Percentiles rank a stretch among this genome's conserved stretches.
Evolutionary conservation across 192 early-diverging fungal genomes (phyloP).

Genomic region (Glomus cerebriforme): DNA sequence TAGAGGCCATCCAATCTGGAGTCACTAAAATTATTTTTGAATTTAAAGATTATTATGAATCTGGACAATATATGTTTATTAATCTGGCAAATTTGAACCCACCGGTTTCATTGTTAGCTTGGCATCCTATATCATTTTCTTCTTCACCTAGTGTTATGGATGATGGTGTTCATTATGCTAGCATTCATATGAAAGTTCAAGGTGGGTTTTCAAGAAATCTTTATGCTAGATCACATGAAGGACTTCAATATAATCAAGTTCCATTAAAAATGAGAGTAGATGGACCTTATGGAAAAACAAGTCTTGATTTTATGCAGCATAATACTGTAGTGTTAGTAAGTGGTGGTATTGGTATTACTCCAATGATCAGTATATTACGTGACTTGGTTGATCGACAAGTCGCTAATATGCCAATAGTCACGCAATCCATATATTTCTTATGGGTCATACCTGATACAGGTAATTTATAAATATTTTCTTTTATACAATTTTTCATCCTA

Average conservation of each 20-base stretch:
- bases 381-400: conserved; percentile 42
- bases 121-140: conserved; percentile 30
- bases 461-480: conserved; percentile 27
- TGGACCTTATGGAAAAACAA: conserved; percentile 46
- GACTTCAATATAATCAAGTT: not conserved
- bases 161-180: conserved; percentile 1
- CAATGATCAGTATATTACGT: conserved; percentile 40
- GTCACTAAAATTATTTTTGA: conserved; percentile 33
- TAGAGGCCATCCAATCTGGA: not conserved
- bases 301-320: conserved; percentile 40
- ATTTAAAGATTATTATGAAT: conserved; percentile 29
- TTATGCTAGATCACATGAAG: conserved; percentile 8
- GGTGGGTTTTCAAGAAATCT: conserved; percentile 38
- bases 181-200: conserved; percentile 41
- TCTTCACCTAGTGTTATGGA: conserved; percentile 8
- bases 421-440: conserved; percentile 41
- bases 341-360: conserved; percentile 49
- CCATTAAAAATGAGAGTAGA: conserved; percentile 36
- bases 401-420: conserved; percentile 34
- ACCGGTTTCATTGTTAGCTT: not conserved
- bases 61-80: conserved; percentile 52
- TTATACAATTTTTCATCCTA: not conserved
- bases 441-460: conserved; percentile 43
- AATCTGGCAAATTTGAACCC: conserved; percentile 27
- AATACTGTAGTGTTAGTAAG: conserved; percentile 32